A percentile compares a stretch with the other conserved stretches of the same genome.
These are phyloP conservation scores for Agrostemma githago DNA, from an alignment of 148 eudicot genomes.

Conservation along the genomic window DNA sequence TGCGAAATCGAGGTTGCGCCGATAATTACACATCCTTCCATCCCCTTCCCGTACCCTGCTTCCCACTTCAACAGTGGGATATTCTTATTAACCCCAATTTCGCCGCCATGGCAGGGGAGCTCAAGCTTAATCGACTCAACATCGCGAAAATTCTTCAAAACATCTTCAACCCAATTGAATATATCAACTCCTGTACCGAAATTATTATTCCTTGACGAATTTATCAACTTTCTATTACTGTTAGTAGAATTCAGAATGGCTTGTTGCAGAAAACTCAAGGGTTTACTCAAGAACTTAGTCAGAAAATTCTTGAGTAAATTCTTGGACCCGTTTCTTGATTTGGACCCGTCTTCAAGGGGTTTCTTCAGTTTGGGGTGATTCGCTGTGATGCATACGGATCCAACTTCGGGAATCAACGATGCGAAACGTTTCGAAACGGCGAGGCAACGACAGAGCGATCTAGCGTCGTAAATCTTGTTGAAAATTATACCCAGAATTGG, in stretches of 20 bases:
- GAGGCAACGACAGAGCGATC: constrained; percentile 37
- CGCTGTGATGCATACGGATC: constrained; percentile 31
- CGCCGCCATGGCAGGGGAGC: constrained; percentile 47
- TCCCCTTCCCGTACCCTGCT: constrained; percentile 57
- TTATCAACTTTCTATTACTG: not conserved
- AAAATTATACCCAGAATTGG: constrained; percentile 37
- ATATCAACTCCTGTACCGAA: constrained; percentile 25
- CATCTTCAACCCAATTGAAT: constrained; percentile 25
- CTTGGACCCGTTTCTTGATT: constrained; percentile 22
- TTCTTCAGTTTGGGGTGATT: constrained; percentile 10
- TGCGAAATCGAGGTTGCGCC: constrained; percentile 36
- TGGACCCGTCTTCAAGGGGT: not conserved
- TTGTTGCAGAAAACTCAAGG: constrained; percentile 20
- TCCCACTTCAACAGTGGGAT: constrained; percentile 51
- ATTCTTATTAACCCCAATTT: constrained; percentile 21
- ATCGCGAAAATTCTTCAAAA: constrained; percentile 36
- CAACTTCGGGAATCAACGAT: constrained; percentile 33
- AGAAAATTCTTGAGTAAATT: constrained; percentile 28
- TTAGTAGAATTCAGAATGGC: not conserved
- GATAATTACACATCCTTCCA: constrained; percentile 48
- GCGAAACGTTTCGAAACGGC: constrained; percentile 46
- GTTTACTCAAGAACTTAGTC: constrained; percentile 28
- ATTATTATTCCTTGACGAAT: constrained; percentile 3
- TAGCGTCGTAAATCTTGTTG: constrained; percentile 45
- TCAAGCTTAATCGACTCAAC: constrained; percentile 31